A percentile compares a stretch with the other conserved stretches of the same genome.
Evolutionary conservation across 2,329 filamentous ascomycete species (phyloP).

Genomic region (Pseudogymnoascus sp.): DNA sequence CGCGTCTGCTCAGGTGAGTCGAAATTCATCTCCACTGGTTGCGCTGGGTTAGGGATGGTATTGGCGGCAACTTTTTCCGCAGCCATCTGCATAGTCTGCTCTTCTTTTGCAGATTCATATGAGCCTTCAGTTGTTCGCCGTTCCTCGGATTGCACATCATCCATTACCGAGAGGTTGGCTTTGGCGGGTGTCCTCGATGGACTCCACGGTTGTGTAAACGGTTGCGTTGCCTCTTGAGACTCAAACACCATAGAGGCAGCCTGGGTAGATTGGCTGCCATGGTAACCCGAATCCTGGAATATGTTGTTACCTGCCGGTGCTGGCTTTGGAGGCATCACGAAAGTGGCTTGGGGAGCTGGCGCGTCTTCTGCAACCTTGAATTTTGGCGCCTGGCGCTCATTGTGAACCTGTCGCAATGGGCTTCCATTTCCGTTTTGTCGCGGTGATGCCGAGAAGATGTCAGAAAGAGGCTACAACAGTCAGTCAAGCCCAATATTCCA

Average conservation of each 20-base stretch:
- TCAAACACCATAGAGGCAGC: slow-evolving; percentile 8
- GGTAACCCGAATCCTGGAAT: slow-evolving; percentile 59
- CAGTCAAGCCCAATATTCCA: slow-evolving; percentile 17
- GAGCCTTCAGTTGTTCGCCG: slow-evolving; percentile 26
- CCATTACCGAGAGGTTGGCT: background rate
- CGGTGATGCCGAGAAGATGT: slow-evolving; percentile 48
- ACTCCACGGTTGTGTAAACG: slow-evolving; percentile 24
- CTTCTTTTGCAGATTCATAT: slow-evolving; percentile 36
- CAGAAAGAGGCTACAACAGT: slow-evolving; percentile 45
- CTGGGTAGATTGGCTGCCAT: slow-evolving; percentile 47
- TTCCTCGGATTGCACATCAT: slow-evolving; percentile 19
- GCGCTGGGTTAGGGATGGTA: background rate
- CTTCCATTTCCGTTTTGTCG: slow-evolving; percentile 40
- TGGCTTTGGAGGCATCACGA: slow-evolving; percentile 13
- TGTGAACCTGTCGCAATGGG: slow-evolving; percentile 30
- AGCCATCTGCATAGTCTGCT: slow-evolving; percentile 30
- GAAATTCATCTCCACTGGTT: slow-evolving; percentile 3
- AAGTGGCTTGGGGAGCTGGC: slow-evolving; percentile 14
- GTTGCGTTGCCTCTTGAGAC: background rate
- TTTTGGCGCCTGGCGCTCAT: slow-evolving; percentile 34
- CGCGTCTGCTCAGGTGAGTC: background rate
- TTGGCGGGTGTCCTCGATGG: slow-evolving; percentile 27
- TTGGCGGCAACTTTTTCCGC: slow-evolving; percentile 13
- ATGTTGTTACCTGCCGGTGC: slow-evolving; percentile 23
- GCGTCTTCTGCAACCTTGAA: slow-evolving; percentile 52